phyloP scores from a whole-genome alignment of 495 filamentous ascomycete species.

The Tuber microsphaerosporum region DNA sequence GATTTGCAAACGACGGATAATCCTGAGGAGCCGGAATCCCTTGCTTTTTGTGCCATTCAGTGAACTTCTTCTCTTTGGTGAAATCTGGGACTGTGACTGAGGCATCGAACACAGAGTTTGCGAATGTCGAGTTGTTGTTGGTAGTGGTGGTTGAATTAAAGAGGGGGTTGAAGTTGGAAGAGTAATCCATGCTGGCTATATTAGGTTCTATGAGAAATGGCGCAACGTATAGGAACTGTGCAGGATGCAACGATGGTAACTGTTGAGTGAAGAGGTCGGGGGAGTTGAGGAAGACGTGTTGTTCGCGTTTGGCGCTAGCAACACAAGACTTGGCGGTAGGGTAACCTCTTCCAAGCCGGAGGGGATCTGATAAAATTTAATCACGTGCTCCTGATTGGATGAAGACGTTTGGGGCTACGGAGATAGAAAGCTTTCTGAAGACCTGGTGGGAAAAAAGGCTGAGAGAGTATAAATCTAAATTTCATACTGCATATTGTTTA shows the following conservation, averaged over 20 bases:
- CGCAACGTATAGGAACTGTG: neutral
- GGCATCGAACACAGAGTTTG: conserved; percentile 12
- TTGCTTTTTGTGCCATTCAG: conserved; percentile 38
- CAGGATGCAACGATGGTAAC: neutral
- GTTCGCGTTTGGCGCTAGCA: neutral
- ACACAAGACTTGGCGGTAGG: neutral
- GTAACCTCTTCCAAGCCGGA: neutral
- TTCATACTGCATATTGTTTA: neutral
- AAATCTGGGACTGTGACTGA: conserved; percentile 21
- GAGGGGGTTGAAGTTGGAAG: conserved; percentile 26
- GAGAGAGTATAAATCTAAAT: neutral
- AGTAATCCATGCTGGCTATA: conserved; percentile 33
- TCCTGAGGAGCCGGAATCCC: conserved; percentile 38
- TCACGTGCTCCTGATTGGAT: neutral
- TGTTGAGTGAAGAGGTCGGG: neutral
- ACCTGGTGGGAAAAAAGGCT: neutral
- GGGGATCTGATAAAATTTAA: neutral
- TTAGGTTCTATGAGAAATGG: neutral
- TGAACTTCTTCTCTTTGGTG: conserved; percentile 37
- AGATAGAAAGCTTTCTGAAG: neutral
- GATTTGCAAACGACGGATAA: conserved; percentile 31
- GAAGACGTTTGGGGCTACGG: neutral
- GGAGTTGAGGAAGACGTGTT: neutral
- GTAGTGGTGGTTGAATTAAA: conserved; percentile 18
- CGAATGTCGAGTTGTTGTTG: conserved; percentile 20